phyloP scores from a whole-genome alignment of 345 rosid species.

The Pistacia vera region DNA sequence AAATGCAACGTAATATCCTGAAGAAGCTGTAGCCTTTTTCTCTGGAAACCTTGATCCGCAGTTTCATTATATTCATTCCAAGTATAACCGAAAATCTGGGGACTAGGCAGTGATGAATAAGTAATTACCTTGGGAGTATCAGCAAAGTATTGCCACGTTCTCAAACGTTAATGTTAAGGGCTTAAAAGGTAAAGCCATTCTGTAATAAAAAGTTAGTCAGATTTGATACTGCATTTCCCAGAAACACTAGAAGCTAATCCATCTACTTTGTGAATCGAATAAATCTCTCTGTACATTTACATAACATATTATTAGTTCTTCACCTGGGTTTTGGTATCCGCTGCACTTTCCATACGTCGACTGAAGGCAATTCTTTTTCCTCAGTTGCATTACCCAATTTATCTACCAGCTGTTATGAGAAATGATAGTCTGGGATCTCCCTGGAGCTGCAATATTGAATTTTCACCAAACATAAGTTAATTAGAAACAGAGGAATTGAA shows the following conservation, averaged over 20 bases:
- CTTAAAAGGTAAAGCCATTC: constrained; percentile 35
- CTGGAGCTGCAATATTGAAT: constrained; percentile 33
- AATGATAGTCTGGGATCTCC: constrained; percentile 26
- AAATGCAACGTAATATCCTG: constrained; percentile 45
- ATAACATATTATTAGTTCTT: constrained; percentile 12
- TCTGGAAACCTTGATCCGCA: constrained; percentile 35
- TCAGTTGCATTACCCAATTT: background rate
- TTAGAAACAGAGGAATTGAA: background rate
- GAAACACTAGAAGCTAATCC: background rate
- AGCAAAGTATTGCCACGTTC: constrained; percentile 31
- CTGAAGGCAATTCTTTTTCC: constrained; percentile 17
- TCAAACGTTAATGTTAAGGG: constrained; percentile 35
- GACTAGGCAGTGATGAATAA: background rate
- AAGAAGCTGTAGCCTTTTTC: constrained; percentile 39
- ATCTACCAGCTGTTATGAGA: constrained; percentile 32
- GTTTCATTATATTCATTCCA: constrained; percentile 11
- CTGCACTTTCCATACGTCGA: background rate
- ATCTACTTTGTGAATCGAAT: background rate
- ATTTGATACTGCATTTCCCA: no score
- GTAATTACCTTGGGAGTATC: constrained; percentile 35
- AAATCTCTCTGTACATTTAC: no score
- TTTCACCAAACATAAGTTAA: background rate
- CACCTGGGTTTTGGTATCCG: constrained; percentile 25
- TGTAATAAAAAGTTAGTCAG: constrained; percentile 8
- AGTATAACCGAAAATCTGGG: background rate